These are phyloP conservation scores for Bassia scoparia DNA, from an alignment of 148 eudicot species.

Conservation along the genomic window DNA sequence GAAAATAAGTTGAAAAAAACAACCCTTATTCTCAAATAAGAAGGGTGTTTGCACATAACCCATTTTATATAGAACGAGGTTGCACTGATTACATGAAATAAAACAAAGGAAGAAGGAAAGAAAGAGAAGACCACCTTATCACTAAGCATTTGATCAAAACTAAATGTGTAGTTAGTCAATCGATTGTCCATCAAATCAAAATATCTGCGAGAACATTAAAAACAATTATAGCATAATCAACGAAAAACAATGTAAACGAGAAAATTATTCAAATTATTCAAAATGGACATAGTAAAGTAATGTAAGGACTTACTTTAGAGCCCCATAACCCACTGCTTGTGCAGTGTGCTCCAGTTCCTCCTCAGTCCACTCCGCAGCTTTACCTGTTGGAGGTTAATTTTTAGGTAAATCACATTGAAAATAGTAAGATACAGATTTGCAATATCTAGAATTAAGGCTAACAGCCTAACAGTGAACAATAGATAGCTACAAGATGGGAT, in stretches of 20 bases:
- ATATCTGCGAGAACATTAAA: conserved; percentile 46
- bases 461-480: no score
- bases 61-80: no score
- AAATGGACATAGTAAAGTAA: neutral
- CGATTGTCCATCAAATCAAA: conserved; percentile 87
- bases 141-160: conserved; percentile 76
- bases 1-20: no score
- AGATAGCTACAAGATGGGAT: no score
- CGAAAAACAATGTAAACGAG: neutral
- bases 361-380: conserved; percentile 62
- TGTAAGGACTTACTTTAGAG: conserved; percentile 83
- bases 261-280: no score
- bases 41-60: no score
- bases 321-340: conserved; percentile 94
- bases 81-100: neutral
- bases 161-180: conserved; percentile 78
- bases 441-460: neutral
- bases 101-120: neutral
- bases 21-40: no score
- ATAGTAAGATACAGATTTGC: neutral
- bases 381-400: conserved; percentile 42
- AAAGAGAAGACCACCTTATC: conserved; percentile 45
- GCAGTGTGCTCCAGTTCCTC: conserved; percentile 78
- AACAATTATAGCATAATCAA: neutral
- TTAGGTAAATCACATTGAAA: neutral